phyloP scores from a whole-genome alignment of 441 rosid species.

The Populus hybrid region DNA sequence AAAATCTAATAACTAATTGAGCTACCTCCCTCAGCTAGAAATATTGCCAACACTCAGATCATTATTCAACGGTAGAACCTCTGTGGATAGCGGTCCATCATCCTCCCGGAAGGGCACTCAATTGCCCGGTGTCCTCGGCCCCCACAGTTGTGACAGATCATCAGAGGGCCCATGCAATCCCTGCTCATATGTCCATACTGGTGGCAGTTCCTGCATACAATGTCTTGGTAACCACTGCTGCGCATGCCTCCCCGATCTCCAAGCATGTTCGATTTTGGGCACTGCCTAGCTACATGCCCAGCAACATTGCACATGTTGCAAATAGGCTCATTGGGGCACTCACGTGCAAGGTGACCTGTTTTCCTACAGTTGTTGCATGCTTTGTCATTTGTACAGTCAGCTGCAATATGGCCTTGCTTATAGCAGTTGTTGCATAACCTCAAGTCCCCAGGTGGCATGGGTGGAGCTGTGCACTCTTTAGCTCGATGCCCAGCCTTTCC shows the following conservation, averaged over 20 bases:
- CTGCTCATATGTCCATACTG: conserved; percentile 73
- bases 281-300: conserved; percentile 68
- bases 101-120: too few species aligned
- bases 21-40: too few species aligned
- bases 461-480: conserved; percentile 59
- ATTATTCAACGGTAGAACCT: too few species aligned
- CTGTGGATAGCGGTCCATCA: too few species aligned
- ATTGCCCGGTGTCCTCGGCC: too few species aligned
- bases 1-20: too few species aligned
- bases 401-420: conserved; percentile 77
- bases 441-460: conserved; percentile 64
- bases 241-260: conserved; percentile 37
- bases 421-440: conserved; percentile 84
- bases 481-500: conserved; percentile 84
- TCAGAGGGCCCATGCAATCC: conserved; percentile 57
- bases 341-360: conserved; percentile 78
- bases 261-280: conserved; percentile 40
- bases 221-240: too few species aligned
- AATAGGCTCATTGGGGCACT: conserved; percentile 63
- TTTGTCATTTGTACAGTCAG: conserved; percentile 74
- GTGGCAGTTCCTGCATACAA: conserved; percentile 47
- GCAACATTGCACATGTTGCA: conserved; percentile 66
- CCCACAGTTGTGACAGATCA: conserved; percentile 10
- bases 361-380: conserved; percentile 85
- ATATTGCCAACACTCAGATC: too few species aligned